phyloP scores from a whole-genome alignment of 805 yeast genomes.

The Candida silvatica region DNA sequence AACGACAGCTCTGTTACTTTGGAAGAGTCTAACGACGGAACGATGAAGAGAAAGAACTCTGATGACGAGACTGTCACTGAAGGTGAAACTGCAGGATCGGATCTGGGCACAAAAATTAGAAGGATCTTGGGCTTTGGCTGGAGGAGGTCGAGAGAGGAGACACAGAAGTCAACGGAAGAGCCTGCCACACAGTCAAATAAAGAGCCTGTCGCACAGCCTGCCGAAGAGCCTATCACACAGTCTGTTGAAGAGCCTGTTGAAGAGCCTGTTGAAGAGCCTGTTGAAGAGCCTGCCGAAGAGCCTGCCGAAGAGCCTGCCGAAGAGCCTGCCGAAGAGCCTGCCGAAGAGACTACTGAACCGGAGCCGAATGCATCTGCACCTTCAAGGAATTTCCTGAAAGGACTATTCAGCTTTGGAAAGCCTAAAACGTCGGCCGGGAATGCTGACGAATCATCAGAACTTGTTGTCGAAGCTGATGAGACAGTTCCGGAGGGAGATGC shows the following conservation, averaged over 20 bases:
- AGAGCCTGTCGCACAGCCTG: background rate
- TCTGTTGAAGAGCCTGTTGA: background rate
- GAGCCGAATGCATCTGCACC: too few species aligned
- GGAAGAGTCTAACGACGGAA: background rate
- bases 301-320: background rate
- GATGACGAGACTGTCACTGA: conserved; percentile 1
- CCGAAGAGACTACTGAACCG: too few species aligned
- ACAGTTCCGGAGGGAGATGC: too few species aligned
- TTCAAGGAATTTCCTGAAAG: background rate
- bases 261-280: background rate
- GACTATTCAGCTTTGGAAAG: background rate
- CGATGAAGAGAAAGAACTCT: conserved; percentile 3
- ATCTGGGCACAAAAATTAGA: conserved; percentile 1
- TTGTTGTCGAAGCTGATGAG: too few species aligned
- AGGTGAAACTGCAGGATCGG: background rate
- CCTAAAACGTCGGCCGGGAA: too few species aligned
- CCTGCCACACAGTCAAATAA: background rate
- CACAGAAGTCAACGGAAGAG: too few species aligned
- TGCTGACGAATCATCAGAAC: too few species aligned
- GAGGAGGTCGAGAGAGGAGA: background rate
- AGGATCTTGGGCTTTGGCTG: conserved; percentile 1
- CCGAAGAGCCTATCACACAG: conserved; percentile 1
- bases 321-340: background rate
- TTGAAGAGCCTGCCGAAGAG: background rate
- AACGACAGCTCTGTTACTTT: too few species aligned